Base-by-base conservation (phyloP, 2,329 filamentous ascomycete genomes). In the Zasmidium cellare region DNA sequence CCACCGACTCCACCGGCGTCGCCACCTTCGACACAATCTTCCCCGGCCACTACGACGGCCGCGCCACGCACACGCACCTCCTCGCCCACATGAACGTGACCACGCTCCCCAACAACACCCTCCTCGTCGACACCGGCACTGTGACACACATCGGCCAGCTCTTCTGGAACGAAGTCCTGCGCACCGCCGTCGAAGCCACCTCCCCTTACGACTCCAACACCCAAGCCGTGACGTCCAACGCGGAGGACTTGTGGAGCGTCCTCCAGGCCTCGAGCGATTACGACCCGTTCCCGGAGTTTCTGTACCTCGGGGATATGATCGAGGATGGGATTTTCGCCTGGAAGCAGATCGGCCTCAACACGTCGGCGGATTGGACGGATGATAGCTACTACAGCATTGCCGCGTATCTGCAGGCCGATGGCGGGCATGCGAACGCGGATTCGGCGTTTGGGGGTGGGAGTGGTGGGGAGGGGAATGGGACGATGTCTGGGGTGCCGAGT, bases 61-160 rank as follows among this genome's bases (percentile, higher is more conserved):
- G 77, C 35, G 67, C 77, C 9, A 75, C 68, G 3, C 78, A 80
- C 63, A 73, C 76, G 46, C 77, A 79, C 61, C 38, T 72, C 12
- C 60, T 76, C 52, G 74, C 76, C 57, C 35, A 72, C 55, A 71
- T 71, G 55, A 71, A 71, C 20, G 73, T 70, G 50, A 74, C 68
- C 16, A 41, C 56, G 19, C 74, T 78, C 44, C 64, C 74, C 38
- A 84, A 81, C 67, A 82, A 80, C 54, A 82, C 82, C 57, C 58
- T 60, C 2, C 58, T 60, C 25, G 78, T 83, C 60, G 71, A 73
- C 44, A 81, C 77, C 59, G 76, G 77, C 16, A 77, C 73, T 49
- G 78, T 82, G 57, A 79, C 81, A 5, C 84, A 88, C 71, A 78
- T 87, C 41, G 85, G 86, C 20, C 86, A 89, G 69, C 67, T 86